Base-by-base conservation (phyloP, 2,329 filamentous ascomycete genomes). In the Xylaria sp. region DNA sequence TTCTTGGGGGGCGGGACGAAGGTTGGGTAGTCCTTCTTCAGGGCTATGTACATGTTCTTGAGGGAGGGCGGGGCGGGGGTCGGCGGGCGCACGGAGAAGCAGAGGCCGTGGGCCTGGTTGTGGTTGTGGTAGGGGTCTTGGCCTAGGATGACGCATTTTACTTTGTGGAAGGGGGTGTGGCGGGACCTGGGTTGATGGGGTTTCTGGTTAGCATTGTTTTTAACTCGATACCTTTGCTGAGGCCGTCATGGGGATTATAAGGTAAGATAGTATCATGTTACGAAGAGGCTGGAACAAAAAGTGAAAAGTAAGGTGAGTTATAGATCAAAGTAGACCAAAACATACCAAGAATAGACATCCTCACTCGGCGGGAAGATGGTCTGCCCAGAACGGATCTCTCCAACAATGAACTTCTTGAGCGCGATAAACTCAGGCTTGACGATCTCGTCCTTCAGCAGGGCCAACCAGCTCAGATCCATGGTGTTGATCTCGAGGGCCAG, bases 121-220 rank as follows among this genome's bases (percentile, higher is more conserved):
- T 87, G 77, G 76, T 96, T 96, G 81, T 99, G 95, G 78, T 99
- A 99, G 2, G 95, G 95, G 76, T 99, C 95, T 80, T 99, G 95
- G 68, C 95, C 95, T 57, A 98, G 78, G 73, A 99, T 93, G 64
- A 99, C 94, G 60, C 91, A 91, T 77, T 96, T 97, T 76, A 98
- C 94, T 14, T 84, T 89, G 79, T 89, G 82, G 70, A 99, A 89
- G 7, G 95, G 94, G 0, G 94, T 97, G 76, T 96, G 91, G 25
- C 93, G 91, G 64, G 94, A 97, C 94, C 94, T 97, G 62, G n/a
- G 21, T 35, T 11, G 45, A 9, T 43, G 12, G 6, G 19, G n/a
- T n/a, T 49, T 8, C 4, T 40, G 17, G 25, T 54, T 49, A 54
- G 33, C 33, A 25, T 2, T 46, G 19, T 15, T 33, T 45, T 21